These are phyloP conservation scores for Astragalus membranaceus DNA, from an alignment of 306 rosid species.

Conservation along the genomic window DNA sequence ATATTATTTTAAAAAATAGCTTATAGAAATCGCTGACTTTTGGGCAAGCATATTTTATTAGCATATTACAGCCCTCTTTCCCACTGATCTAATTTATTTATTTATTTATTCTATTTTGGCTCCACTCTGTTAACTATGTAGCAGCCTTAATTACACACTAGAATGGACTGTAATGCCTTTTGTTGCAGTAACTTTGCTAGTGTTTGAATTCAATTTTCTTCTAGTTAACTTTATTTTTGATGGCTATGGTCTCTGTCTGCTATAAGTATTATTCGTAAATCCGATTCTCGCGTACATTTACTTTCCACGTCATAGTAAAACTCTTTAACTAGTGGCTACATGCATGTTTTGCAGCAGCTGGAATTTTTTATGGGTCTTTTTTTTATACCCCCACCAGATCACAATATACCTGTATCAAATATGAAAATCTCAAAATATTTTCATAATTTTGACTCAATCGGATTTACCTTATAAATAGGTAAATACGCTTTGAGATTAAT, in stretches of 20 bases:
- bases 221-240: conserved; percentile 3
- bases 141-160: not conserved
- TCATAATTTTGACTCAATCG: no score
- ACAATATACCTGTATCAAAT: no score
- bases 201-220: conserved; percentile 13
- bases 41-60: conserved; percentile 5
- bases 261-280: no score
- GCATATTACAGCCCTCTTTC: not conserved
- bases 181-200: not conserved
- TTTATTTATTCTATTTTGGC: not conserved
- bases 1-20: not conserved
- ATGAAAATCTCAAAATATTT: no score
- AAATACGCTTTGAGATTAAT: no score
- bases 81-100: not conserved
- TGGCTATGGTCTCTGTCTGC: no score
- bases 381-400: no score
- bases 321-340: not conserved
- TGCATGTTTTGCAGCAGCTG: not conserved
- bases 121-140: not conserved
- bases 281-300: not conserved
- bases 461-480: no score
- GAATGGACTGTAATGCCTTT: not conserved
- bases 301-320: conserved; percentile 12
- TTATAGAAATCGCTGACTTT: conserved; percentile 32
- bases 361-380: no score